A percentile compares a stretch with the other conserved stretches of the same genome.
Evolutionary conservation across 768 basidiomycete genomes (phyloP).

Genomic region (Xanthoconium stramineum): DNA sequence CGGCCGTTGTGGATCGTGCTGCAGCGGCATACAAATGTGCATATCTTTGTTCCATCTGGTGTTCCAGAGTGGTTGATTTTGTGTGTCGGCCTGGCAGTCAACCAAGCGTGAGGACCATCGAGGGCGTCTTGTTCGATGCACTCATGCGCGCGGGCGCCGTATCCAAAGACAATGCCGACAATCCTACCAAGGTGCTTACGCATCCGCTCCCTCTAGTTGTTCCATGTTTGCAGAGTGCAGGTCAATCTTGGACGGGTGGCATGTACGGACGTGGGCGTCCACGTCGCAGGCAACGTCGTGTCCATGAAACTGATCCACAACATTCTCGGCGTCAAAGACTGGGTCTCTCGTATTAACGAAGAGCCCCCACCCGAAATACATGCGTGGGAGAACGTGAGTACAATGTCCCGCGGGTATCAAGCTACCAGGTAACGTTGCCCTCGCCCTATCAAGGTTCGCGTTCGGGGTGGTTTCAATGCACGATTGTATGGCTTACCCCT

Average conservation of each 20-base stretch:
- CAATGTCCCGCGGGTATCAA: background rate
- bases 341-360: slow-evolving; percentile 74
- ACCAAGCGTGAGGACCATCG: slow-evolving; percentile 71
- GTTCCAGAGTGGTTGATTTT: background rate
- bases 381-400: slow-evolving; percentile 80
- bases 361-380: slow-evolving; percentile 89
- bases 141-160: slow-evolving; percentile 88
- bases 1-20: slow-evolving; percentile 91
- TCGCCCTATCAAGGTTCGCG: slow-evolving; percentile 47
- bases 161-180: slow-evolving; percentile 87
- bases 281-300: slow-evolving; percentile 93
- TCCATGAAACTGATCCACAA: slow-evolving; percentile 84
- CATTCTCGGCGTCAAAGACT: slow-evolving; percentile 67
- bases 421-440: background rate
- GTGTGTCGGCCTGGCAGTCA: slow-evolving; percentile 48
- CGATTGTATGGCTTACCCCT: slow-evolving; percentile 47
- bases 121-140: slow-evolving; percentile 84
- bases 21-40: slow-evolving; percentile 95
- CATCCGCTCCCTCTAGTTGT: background rate
- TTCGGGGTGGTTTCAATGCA: slow-evolving; percentile 81
- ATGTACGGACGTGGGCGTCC: slow-evolving; percentile 95
- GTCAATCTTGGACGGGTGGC: slow-evolving; percentile 86
- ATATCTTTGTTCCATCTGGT: slow-evolving; percentile 27
- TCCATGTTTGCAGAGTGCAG: slow-evolving; percentile 35
- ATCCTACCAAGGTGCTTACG: slow-evolving; percentile 72